These are phyloP conservation scores for Amorphotheca resinae DNA, from an alignment of 495 filamentous ascomycete species.

Conservation along the genomic window DNA sequence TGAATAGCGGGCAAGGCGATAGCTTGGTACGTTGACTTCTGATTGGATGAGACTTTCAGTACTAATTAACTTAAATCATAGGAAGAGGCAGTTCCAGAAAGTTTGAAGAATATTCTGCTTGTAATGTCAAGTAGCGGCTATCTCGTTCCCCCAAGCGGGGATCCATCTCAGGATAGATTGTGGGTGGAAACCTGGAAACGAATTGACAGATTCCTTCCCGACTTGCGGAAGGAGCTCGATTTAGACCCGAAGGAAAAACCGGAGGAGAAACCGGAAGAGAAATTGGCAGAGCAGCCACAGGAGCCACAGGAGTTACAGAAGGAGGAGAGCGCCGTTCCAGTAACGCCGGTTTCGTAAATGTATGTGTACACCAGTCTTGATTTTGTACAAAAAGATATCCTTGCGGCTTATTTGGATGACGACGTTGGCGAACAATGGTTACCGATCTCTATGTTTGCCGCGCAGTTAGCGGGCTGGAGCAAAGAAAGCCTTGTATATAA, in stretches of 20 bases:
- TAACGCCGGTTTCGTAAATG: neutral
- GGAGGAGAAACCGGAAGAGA: conserved; percentile 5
- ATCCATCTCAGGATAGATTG: conserved; percentile 43
- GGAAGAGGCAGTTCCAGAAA: conserved; percentile 94
- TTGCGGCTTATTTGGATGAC: neutral
- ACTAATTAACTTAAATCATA: conserved; percentile 21
- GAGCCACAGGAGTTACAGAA: neutral
- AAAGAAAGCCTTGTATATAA: conserved; percentile 1
- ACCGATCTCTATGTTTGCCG: neutral
- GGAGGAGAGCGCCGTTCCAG: neutral
- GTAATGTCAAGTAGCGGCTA: conserved; percentile 91
- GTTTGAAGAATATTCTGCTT: conserved; percentile 88
- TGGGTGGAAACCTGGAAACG: conserved; percentile 80
- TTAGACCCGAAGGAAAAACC: conserved; percentile 23
- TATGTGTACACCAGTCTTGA: neutral
- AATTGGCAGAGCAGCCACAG: neutral
- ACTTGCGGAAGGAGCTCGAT: conserved; percentile 43
- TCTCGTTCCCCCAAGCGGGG: conserved; percentile 58
- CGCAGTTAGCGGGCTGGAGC: conserved; percentile 3
- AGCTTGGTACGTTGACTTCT: conserved; percentile 51
- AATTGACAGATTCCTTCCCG: conserved; percentile 80
- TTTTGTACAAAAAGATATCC: neutral
- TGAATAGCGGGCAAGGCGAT: conserved; percentile 92
- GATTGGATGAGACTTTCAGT: neutral
- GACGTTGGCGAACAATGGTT: neutral